phyloP scores from a whole-genome alignment of 352 stramenopile genomes.

The Globisporangium abappressorium region DNA sequence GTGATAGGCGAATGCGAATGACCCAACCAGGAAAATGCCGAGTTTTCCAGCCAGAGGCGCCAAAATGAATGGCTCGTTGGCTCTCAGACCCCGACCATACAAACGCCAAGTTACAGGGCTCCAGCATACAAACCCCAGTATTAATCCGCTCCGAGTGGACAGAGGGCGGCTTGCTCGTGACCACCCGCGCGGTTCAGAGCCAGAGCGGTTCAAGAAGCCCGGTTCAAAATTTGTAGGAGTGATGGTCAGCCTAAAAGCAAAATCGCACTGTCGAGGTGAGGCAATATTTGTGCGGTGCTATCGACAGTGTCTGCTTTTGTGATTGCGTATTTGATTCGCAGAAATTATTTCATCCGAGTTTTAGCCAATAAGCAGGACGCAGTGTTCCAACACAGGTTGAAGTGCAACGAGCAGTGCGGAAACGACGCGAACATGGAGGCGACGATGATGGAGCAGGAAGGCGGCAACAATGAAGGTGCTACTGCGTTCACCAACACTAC shows the following conservation, averaged over 20 bases:
- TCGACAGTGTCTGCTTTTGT: neutral
- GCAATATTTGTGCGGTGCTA: neutral
- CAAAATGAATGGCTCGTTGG: slow-evolving; percentile 86
- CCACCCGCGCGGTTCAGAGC: neutral
- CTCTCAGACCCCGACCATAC: slow-evolving; percentile 39
- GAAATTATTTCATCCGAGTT: neutral
- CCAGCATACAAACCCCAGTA: slow-evolving; percentile 39
- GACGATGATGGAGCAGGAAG: neutral
- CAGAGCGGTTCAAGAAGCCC: neutral
- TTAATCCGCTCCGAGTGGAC: slow-evolving; percentile 7
- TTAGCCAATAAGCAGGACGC: neutral
- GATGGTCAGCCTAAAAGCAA: neutral
- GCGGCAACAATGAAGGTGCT: neutral
- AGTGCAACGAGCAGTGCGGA: neutral
- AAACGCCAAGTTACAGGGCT: slow-evolving; percentile 27
- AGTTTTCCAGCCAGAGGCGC: slow-evolving; percentile 21
- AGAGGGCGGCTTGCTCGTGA: neutral
- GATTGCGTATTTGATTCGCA: neutral
- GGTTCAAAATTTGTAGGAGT: neutral
- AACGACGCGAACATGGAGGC: neutral
- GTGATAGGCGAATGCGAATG: slow-evolving; percentile 88
- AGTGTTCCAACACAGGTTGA: neutral
- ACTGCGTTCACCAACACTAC: neutral
- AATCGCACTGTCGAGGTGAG: neutral
- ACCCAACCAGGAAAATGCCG: slow-evolving; percentile 25